A percentile compares a stretch with the other conserved stretches of the same genome.
Evolutionary conservation across 164 flowering plant genomes (phyloP).

Genomic region (Aristolochia californica): DNA sequence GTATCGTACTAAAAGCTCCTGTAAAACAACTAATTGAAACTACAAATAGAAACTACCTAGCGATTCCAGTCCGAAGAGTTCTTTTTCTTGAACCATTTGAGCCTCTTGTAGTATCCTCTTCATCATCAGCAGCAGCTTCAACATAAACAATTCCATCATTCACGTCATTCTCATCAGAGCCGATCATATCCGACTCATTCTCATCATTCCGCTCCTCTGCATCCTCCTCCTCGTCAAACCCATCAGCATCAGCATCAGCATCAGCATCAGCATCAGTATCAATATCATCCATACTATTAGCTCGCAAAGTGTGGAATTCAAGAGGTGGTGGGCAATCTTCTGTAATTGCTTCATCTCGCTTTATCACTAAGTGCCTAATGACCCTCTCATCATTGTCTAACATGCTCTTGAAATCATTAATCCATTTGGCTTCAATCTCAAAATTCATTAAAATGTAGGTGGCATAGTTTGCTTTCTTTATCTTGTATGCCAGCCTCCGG

Average conservation of each 20-base stretch:
- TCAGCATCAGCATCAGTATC: constrained; percentile 17
- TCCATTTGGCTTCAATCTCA: constrained; percentile 72
- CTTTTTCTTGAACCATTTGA: too few species aligned
- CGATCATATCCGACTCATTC: too few species aligned
- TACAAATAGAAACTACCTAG: too few species aligned
- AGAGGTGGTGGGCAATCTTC: constrained; percentile 88
- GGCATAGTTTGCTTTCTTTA: constrained; percentile 74
- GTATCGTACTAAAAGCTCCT: too few species aligned
- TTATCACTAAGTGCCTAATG: constrained; percentile 90
- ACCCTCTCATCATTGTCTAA: constrained; percentile 85
- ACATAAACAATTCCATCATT: too few species aligned
- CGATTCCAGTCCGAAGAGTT: too few species aligned
- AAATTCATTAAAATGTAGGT: constrained; percentile 90
- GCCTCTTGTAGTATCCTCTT: too few species aligned
- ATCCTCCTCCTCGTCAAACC: constrained; percentile 21
- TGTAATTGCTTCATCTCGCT: constrained; percentile 66
- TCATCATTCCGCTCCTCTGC: constrained; percentile 5
- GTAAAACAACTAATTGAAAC: too few species aligned
- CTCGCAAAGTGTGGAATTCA: constrained; percentile 54
- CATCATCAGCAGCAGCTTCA: too few species aligned
- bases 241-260: too few species aligned
- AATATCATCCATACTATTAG: constrained; percentile 23
- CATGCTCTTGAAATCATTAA: constrained; percentile 79
- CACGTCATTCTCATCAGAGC: too few species aligned
- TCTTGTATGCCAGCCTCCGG: constrained; percentile 82